Evolutionary conservation across 441 rosid genomes (phyloP).

Genomic region (Daphne laureola): DNA sequence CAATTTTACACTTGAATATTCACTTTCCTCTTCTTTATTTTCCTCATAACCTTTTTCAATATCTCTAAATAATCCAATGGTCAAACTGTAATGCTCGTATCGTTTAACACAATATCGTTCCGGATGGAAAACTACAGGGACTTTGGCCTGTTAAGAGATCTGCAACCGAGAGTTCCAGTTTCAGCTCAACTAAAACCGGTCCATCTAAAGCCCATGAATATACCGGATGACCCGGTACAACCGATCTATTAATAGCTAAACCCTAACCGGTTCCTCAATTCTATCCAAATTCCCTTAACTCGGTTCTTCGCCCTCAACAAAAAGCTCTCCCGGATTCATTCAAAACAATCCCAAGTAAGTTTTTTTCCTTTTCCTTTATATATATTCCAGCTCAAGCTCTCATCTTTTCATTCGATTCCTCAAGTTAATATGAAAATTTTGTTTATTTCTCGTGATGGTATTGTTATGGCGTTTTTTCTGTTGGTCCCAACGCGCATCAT

Average conservation of each 20-base stretch:
- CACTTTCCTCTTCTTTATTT: too few relatives aligned
- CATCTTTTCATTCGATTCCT: background rate
- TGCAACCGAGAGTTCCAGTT: slow-evolving; percentile 24
- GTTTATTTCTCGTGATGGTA: background rate
- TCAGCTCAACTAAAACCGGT: slow-evolving; percentile 22
- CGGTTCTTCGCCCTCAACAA: slow-evolving; percentile 20
- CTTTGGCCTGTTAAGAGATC: slow-evolving; percentile 12
- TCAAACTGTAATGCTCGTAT: too few relatives aligned
- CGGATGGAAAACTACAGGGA: background rate
- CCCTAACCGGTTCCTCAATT: slow-evolving; percentile 50
- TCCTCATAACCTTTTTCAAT: too few relatives aligned
- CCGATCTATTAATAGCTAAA: slow-evolving; percentile 8
- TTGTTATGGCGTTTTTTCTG: background rate
- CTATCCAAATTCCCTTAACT: slow-evolving; percentile 16
- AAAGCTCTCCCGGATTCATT: slow-evolving; percentile 5
- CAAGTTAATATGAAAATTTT: background rate
- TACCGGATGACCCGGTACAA: slow-evolving; percentile 26
- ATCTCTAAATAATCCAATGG: too few relatives aligned
- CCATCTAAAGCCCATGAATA: slow-evolving; percentile 4
- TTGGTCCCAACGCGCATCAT: background rate
- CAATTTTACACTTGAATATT: too few relatives aligned
- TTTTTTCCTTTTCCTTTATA: slow-evolving; percentile 1
- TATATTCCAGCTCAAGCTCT: background rate
- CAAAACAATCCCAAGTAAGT: slow-evolving; percentile 22
- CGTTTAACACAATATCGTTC: too few relatives aligned